Evolutionary conservation across 176 grass and related monocot species (phyloP), one percentile per base, ranked within the genome.

Genomic region (Aegilops sharonensis): DNA sequence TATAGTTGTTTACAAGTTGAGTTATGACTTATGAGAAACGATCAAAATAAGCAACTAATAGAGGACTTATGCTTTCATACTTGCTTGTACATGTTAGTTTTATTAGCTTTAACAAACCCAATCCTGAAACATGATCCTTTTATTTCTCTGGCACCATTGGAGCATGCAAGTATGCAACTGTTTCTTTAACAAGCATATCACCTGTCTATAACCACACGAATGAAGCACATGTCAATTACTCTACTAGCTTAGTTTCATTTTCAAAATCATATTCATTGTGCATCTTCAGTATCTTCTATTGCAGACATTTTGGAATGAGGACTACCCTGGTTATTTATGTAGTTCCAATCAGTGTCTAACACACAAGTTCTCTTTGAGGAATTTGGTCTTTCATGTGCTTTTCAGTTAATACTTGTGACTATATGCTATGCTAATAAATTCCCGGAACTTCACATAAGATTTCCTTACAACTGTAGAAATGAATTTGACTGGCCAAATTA

Each of bases 311-410:
- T 48, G 9, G 8, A 73, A 74, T 60, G 57, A 37, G 35, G 45
- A 3, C 4, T 83, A 61, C 79, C 54, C 64, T 72, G 32, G 25
- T 59, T 85, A 42, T 67, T 69, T 37, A 43, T 80, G 72, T 69
- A 84, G 54, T 65, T 74, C 60, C 5, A 81, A 8, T 69, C 2
- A 36, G 5, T 77, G 72, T 23, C 27, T 3, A 76, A 45, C 36
- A 54, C 36, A 54, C 14, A 59, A 72, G n/a, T 17, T 79, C 5
- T 80, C 3, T 72, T 4, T 36, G 31, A n/a, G 1, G 45, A 25
- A 23, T 39, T 68, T 50, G 12, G 21, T 68, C 50, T 13, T 13
- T 66, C 18, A 31, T 35, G 25, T 75, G 34, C 5, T 31, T 31
- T 68, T 68, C 57, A 88, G 70, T 31, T 66, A 39, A 34, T 31